Percentiles rank a stretch among this genome's conserved stretches.
Conservation (phyloP, 805 yeast species). For the Saccharomycopsis malanga region DNA sequence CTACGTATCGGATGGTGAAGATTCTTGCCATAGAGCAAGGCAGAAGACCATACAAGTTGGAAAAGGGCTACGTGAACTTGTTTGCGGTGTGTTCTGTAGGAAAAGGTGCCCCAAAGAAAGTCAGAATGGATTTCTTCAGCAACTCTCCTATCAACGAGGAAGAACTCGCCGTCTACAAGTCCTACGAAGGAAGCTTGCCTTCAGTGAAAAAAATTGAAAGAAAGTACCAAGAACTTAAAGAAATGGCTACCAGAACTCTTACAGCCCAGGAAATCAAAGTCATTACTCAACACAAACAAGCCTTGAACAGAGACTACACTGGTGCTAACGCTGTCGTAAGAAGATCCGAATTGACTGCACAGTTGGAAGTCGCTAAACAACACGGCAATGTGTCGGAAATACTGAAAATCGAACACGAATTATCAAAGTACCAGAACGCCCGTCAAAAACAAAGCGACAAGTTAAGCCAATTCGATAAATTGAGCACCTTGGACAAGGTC, state of each 20-base stretch:
- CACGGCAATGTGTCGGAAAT: conserved; percentile 39
- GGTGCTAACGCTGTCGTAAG: conserved; percentile 73
- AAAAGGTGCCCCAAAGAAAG: conserved; percentile 55
- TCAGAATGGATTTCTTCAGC: conserved; percentile 73
- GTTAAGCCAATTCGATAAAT: conserved; percentile 25
- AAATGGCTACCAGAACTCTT: conserved; percentile 57
- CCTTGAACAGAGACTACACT: conserved; percentile 46
- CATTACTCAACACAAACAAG: conserved; percentile 65
- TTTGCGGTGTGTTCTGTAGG: conserved; percentile 80
- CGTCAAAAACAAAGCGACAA: conserved; percentile 34
- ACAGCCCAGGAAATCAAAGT: conserved; percentile 69
- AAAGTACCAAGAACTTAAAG: conserved; percentile 55
- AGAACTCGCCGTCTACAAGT: conserved; percentile 67
- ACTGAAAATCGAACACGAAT: conserved; percentile 40
- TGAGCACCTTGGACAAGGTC: conserved; percentile 55
- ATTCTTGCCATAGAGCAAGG: conserved; percentile 56
- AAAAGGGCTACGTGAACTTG: conserved; percentile 44
- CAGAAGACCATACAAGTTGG: conserved; percentile 42
- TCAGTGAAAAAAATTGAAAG: conserved; percentile 54
- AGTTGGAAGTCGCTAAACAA: conserved; percentile 68
- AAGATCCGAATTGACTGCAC: conserved; percentile 64
- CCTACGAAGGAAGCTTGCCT: conserved; percentile 54
- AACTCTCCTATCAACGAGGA: conserved; percentile 64
- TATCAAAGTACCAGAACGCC: conserved; percentile 35
- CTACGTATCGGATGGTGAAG: conserved; percentile 77